These are phyloP conservation scores for Yarrowia porcina DNA, from an alignment of 805 yeast species.

Conservation along the genomic window DNA sequence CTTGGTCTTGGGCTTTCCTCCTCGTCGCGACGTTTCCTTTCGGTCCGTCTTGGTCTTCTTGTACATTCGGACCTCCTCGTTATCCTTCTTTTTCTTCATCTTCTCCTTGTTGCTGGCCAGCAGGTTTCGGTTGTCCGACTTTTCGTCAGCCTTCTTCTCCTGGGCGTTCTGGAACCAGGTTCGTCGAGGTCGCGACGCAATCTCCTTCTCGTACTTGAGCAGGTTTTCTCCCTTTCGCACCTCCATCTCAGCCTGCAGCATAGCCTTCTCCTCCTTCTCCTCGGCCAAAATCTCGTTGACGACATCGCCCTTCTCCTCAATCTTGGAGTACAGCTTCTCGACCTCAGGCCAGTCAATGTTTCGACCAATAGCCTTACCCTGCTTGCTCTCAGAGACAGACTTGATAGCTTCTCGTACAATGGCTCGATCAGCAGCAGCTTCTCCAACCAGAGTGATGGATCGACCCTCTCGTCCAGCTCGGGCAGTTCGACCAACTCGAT, in stretches of 20 bases:
- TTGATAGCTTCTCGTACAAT: slow-evolving; percentile 90
- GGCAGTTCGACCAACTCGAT: slow-evolving; percentile 98
- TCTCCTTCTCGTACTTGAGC: slow-evolving; percentile 75
- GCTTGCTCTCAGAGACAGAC: slow-evolving; percentile 48
- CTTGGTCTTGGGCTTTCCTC: slow-evolving; percentile 33
- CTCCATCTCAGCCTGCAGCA: slow-evolving; percentile 87
- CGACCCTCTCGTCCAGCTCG: slow-evolving; percentile 98
- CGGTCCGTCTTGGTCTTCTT: slow-evolving; percentile 81
- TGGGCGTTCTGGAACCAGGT: slow-evolving; percentile 86
- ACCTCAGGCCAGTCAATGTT: slow-evolving; percentile 87
- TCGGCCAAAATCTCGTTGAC: slow-evolving; percentile 79
- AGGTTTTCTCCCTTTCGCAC: slow-evolving; percentile 80
- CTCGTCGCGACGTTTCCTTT: slow-evolving; percentile 43
- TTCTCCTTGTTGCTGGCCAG: slow-evolving; percentile 39
- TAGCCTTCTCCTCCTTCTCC: slow-evolving; percentile 84
- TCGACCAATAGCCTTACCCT: slow-evolving; percentile 63
- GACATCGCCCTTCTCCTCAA: slow-evolving; percentile 56
- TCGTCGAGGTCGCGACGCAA: slow-evolving; percentile 84
- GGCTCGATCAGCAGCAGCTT: slow-evolving; percentile 75
- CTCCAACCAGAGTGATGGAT: slow-evolving; percentile 92
- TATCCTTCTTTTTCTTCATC: slow-evolving; percentile 61
- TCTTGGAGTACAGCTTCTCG: slow-evolving; percentile 59
- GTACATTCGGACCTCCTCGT: slow-evolving; percentile 56
- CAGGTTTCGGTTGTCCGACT: slow-evolving; percentile 26
- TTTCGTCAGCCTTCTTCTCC: slow-evolving; percentile 43